These are phyloP conservation scores for Harringtonia lauricola DNA, from an alignment of 2,329 filamentous ascomycete species.

Conservation along the genomic window DNA sequence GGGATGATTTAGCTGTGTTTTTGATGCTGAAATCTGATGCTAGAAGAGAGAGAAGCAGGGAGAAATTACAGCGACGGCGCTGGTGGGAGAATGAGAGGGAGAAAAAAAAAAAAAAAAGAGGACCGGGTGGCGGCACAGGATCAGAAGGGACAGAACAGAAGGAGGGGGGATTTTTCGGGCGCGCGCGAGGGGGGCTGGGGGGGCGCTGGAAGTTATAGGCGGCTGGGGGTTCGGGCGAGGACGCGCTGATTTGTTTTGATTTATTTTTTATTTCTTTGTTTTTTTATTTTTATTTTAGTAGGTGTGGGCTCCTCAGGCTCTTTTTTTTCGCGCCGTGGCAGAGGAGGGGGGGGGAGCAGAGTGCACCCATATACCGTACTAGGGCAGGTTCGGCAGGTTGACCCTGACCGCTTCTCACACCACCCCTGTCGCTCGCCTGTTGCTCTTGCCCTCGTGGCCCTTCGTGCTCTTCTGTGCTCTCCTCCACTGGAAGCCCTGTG, in stretches of 20 bases:
- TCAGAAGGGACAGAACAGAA: background rate
- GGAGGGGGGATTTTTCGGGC: conserved; percentile 1
- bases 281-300: background rate
- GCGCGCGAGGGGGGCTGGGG: conserved; percentile 10
- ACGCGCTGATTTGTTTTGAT: conserved; percentile 14
- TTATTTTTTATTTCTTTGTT: conserved; percentile 1
- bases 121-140: background rate
- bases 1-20: too few species aligned
- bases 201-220: conserved; percentile 14
- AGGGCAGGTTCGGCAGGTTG: too few species aligned
- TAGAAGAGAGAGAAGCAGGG: too few species aligned
- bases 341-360: background rate
- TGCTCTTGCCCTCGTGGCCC: background rate
- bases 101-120: background rate
- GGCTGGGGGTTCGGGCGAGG: conserved; percentile 10
- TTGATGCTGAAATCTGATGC: too few species aligned
- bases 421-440: background rate
- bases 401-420: too few species aligned
- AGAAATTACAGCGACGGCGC: too few species aligned
- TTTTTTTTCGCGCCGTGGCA: conserved; percentile 1
- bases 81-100: background rate
- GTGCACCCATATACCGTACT: too few species aligned
- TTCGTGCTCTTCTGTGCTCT: too few species aligned
- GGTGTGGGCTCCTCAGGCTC: conserved; percentile 2
- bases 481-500: too few species aligned